Base-by-base conservation (phyloP, 148 eudicot species). In the Rhododendron mucronatum region DNA sequence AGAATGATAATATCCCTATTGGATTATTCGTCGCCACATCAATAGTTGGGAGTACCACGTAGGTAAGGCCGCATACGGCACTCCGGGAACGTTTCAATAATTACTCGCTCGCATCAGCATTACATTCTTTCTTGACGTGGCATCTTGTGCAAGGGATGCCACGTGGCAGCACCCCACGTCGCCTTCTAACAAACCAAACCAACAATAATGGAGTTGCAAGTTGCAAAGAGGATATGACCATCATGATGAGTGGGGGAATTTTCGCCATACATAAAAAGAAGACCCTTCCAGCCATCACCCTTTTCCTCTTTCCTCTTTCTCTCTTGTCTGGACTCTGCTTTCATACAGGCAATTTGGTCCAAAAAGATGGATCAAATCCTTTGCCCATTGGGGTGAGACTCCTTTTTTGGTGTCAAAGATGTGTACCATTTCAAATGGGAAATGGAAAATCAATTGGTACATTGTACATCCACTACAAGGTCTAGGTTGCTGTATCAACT, bases 101-200 rank as follows among this genome's bases (percentile, higher is more conserved):
- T 47, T 47, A 51, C 74, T 67, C 10, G 4, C 26, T 59, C 65
- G 21, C 20, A 3, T 71, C 76, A 71, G 76, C 76, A 71, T 71
- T 21, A 71, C 41, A 75, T 37, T 75, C 48, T 18, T 37, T 20
- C 39, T 6, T 75, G 47, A 75, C 3, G 79, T 75, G 9, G 79
- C 79, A 39, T 18, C 45, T 18, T 39, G 10, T 18, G 44, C 44
- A 74, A 5, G 78, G 15, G 44, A 15, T 74, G 79, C 79, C 79
- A 75, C 79, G 79, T 39, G 79, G 79, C 79, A 75, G 47, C 48
- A 75, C 79, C 79, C 79, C 79, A 37, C 47, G 26, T 75, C 47
- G 79, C 45, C 79, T 75, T 75, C 79, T 37, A 18, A 75, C 48
- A 75, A 35, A 75, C 79, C 79, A 75, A 67, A 39, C 47, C 79